Evolutionary conservation across 2,329 filamentous ascomycete genomes (phyloP).

Genomic region (Aspergillus sclerotialis): DNA sequence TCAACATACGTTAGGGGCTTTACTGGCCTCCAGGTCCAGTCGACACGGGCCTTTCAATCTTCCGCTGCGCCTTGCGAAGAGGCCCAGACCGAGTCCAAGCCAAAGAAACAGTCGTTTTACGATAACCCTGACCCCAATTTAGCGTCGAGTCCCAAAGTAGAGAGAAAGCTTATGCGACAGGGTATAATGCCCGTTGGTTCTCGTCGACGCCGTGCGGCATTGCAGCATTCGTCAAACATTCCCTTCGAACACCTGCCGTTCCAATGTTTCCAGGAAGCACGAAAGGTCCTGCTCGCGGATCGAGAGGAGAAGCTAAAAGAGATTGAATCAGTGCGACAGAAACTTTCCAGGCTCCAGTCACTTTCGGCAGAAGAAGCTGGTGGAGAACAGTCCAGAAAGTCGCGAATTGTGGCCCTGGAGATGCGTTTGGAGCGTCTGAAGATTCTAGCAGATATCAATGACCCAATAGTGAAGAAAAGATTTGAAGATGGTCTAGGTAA

Average conservation of each 20-base stretch:
- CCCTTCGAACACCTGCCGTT: conserved; percentile 93
- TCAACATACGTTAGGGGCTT: conserved; percentile 27
- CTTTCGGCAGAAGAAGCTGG: conserved; percentile 53
- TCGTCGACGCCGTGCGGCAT: conserved; percentile 69
- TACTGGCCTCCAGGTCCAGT: conserved; percentile 26
- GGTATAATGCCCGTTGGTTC: conserved; percentile 73
- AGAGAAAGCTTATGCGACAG: conserved; percentile 60
- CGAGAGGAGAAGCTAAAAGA: conserved; percentile 70
- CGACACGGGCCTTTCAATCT: conserved; percentile 43
- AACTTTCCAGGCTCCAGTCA: conserved; percentile 61
- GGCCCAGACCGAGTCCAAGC: conserved; percentile 33
- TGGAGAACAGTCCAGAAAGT: conserved; percentile 59
- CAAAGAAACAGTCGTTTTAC: conserved; percentile 34
- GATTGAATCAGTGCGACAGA: conserved; percentile 60
- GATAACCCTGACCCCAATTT: conserved; percentile 55
- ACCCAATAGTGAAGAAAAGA: conserved; percentile 83
- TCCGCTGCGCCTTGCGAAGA: conserved; percentile 39
- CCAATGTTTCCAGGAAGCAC: conserved; percentile 95
- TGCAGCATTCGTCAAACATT: conserved; percentile 58
- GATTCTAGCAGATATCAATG: conserved; percentile 88
- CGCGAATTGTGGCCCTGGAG: conserved; percentile 62
- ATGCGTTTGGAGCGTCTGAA: conserved; percentile 70
- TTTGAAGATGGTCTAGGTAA: conserved; percentile 88
- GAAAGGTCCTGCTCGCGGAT: conserved; percentile 73
- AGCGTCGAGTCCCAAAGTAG: conserved; percentile 57